Evolutionary conservation across 208 protist species (phyloP), one percentile per base, ranked within the genome.

Genomic region (Trypanosoma theileri): DNA sequence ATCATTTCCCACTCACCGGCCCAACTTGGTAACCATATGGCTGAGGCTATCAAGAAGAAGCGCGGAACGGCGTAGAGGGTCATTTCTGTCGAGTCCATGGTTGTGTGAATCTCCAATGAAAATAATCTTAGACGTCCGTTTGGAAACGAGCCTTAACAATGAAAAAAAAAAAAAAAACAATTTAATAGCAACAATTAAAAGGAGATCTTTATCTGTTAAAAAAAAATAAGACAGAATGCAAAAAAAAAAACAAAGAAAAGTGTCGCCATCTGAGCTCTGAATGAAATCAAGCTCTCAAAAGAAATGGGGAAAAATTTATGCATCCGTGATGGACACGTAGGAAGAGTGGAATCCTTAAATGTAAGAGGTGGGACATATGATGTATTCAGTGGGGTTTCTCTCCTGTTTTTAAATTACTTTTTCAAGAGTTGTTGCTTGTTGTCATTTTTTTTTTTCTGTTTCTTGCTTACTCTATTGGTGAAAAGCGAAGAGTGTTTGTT

Each of bases 1-100:
- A 85, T 82, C 46, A 89, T 99, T 46, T 86, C 88, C 17, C 72
- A 91, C 24, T 99, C 97, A 24, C 98, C 98, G 7, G 97, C 97
- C 12, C 70, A 97, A 62, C 83, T 99, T n/a, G 98, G 98, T 73
- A 44, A 17, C 28, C 88, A 89, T 69, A 98, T 99, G 95, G 58
- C 82, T n/a, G 63, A 84, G 62, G 59, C 85, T 54, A 80, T 97
- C 17, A 83, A 81, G 44, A 77, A 86, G 57, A 87, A 93, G 73
- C 50, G 28, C 21, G 31, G 42, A 63, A 42, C 22, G 17, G 31
- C 44, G 22, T 72, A 71, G 46, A 41, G 6, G 16, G 12, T 14
- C 4, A 31, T 66, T 73, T 78, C 53, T 69, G n/a, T 3, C 14
- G 6, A 35, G 28, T 1, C 28, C 1, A 6, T 6, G 28, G 28